A percentile compares a stretch with the other conserved stretches of the same genome.
Conservation (phyloP, 1,284 basidiomycete genomes). For the Moniliophthora roreri region DNA sequence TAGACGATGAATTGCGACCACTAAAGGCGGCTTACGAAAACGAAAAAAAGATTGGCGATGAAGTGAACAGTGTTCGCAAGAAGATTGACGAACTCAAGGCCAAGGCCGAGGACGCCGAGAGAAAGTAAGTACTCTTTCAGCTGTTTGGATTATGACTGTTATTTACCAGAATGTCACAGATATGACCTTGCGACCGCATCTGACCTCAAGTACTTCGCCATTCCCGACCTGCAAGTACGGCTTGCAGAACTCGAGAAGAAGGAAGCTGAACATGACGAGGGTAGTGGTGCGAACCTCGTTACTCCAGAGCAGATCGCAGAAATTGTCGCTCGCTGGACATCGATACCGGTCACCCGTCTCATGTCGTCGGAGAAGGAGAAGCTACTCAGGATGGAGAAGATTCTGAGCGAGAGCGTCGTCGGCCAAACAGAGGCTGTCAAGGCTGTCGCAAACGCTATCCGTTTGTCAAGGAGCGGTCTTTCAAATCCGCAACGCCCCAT, state of each 20-base stretch:
- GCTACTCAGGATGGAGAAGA: slow-evolving; percentile 76
- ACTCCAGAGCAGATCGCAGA: slow-evolving; percentile 91
- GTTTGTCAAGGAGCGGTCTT: slow-evolving; percentile 88
- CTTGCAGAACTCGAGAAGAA: slow-evolving; percentile 78
- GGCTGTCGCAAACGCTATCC: slow-evolving; percentile 89
- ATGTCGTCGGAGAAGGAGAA: slow-evolving; percentile 93
- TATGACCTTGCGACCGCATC: slow-evolving; percentile 85
- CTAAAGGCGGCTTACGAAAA: slow-evolving; percentile 89
- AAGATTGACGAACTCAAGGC: slow-evolving; percentile 91
- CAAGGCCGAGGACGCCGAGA: slow-evolving; percentile 94
- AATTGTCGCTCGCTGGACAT: slow-evolving; percentile 88
- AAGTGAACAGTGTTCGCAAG: slow-evolving; percentile 78
- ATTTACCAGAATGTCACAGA: slow-evolving; percentile 31
- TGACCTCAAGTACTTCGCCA: slow-evolving; percentile 90
- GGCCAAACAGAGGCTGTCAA: slow-evolving; percentile 90
- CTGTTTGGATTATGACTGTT: slow-evolving; percentile 2
- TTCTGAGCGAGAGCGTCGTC: slow-evolving; percentile 69
- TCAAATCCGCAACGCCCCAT: slow-evolving; percentile 84
- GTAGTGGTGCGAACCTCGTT: slow-evolving; percentile 73
- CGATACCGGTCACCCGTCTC: slow-evolving; percentile 87
- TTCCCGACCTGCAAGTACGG: slow-evolving; percentile 86
- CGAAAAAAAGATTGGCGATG: slow-evolving; percentile 85
- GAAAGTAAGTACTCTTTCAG: slow-evolving; percentile 53
- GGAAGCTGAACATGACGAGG: slow-evolving; percentile 65
- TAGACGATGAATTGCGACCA: slow-evolving; percentile 90